phyloP scores from a whole-genome alignment of 2,329 filamentous ascomycete genomes.

The Capronia epimyces region DNA sequence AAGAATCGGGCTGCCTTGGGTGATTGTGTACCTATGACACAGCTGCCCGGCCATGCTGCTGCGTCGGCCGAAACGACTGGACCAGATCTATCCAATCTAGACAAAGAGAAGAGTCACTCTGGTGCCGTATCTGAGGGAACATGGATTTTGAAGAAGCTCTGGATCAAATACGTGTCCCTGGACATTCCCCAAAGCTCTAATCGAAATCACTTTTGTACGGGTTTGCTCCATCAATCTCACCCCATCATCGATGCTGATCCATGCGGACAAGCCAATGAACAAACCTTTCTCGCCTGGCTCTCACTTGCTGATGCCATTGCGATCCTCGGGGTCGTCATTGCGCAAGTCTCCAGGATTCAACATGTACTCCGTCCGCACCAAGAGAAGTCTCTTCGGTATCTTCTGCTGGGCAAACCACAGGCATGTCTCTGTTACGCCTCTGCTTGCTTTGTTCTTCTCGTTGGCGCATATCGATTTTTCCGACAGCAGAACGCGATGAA shows the following conservation, averaged over 20 bases:
- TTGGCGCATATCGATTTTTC: slow-evolving; percentile 52
- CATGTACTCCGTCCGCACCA: slow-evolving; percentile 12
- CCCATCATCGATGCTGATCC: neutral
- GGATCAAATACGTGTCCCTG: slow-evolving; percentile 5
- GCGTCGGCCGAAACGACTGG: neutral
- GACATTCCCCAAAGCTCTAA: neutral
- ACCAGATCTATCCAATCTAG: neutral
- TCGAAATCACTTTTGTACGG: slow-evolving; percentile 8
- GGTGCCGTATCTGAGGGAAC: neutral
- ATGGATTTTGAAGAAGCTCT: neutral
- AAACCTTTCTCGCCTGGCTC: slow-evolving; percentile 20
- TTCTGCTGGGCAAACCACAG: slow-evolving; percentile 6
- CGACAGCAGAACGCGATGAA: slow-evolving; percentile 50
- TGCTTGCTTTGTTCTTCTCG: slow-evolving; percentile 42
- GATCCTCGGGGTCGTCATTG: slow-evolving; percentile 14
- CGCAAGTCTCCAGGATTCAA: slow-evolving; percentile 14
- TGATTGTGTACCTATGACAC: neutral
- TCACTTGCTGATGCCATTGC: slow-evolving; percentile 11
- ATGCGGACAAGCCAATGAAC: slow-evolving; percentile 11
- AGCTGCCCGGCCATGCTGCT: neutral
- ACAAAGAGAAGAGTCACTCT: neutral
- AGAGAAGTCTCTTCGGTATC: slow-evolving; percentile 12
- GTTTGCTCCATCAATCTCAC: too few species aligned
- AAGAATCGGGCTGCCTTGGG: neutral
- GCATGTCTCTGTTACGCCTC: slow-evolving; percentile 43